phyloP scores from a whole-genome alignment of 352 stramenopile species.

The Blastocystis sp. region DNA sequence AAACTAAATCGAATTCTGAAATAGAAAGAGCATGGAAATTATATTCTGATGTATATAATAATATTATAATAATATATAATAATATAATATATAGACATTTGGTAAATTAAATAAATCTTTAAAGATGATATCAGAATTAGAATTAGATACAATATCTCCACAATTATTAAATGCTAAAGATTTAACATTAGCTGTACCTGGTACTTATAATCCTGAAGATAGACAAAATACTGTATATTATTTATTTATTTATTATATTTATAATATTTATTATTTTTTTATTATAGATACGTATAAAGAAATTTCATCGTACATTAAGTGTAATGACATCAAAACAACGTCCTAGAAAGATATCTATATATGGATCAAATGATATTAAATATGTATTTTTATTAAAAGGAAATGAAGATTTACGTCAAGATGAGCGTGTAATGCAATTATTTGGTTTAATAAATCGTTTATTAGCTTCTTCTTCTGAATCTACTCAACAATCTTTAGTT shows the following conservation, averaged over 20 bases:
- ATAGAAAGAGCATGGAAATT: conserved; percentile 37
- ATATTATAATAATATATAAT: not conserved
- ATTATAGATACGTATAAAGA: conserved; percentile 60
- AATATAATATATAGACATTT: conserved; percentile 34
- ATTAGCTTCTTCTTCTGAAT: conserved; percentile 77
- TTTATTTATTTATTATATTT: not conserved
- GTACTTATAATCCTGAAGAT: conserved; percentile 55
- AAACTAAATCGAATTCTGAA: conserved; percentile 18
- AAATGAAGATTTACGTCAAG: conserved; percentile 92
- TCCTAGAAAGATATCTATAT: conserved; percentile 81
- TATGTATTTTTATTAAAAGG: conserved; percentile 98
- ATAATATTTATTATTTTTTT: conserved; percentile 24
- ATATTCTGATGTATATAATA: conserved; percentile 2
- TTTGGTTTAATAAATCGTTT: conserved; percentile 97
- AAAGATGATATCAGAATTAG: conserved; percentile 72
- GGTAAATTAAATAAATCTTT: conserved; percentile 48
- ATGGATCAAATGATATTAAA: conserved; percentile 78
- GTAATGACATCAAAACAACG: conserved; percentile 93
- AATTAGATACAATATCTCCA: conserved; percentile 79
- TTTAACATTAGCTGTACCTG: conserved; percentile 80
- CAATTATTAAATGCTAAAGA: conserved; percentile 67
- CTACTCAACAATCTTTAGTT: conserved; percentile 80
- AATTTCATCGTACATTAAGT: conserved; percentile 70
- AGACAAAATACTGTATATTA: not conserved
- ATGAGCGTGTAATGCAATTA: conserved; percentile 95